Conservation (phyloP, 148 eudicot species). For the Persicaria maculosa region DNA sequence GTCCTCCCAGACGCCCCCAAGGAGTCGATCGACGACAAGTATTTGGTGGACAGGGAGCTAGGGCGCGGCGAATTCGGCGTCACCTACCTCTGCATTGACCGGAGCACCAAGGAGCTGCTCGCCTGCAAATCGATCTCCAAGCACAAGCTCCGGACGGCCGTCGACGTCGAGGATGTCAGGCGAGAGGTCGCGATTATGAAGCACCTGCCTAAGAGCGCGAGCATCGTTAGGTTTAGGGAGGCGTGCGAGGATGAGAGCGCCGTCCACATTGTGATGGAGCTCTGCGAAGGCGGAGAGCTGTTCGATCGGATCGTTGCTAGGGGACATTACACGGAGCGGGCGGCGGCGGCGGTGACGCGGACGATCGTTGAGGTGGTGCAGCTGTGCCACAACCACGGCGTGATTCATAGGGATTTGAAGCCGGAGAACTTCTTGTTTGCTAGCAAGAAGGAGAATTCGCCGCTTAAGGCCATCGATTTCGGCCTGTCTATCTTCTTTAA, state of each 20-base stretch:
- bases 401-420: constrained; percentile 87
- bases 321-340: constrained; percentile 91
- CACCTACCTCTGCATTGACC: constrained; percentile 66
- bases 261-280: constrained; percentile 93
- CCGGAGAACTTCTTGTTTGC: constrained; percentile 96
- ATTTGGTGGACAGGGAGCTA: constrained; percentile 45
- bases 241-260: constrained; percentile 95
- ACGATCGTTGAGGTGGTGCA: constrained; percentile 92
- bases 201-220: constrained; percentile 63
- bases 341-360: constrained; percentile 64
- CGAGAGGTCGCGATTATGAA: constrained; percentile 94
- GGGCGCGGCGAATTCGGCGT: constrained; percentile 86
- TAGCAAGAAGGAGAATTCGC: constrained; percentile 92
- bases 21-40: constrained; percentile 42
- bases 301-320: constrained; percentile 92
- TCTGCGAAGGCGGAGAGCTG: constrained; percentile 89
- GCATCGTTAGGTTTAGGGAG: constrained; percentile 71
- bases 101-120: constrained; percentile 50
- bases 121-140: constrained; percentile 96
- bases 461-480: constrained; percentile 90
- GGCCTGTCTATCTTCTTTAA: constrained; percentile 90
- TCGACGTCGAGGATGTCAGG: constrained; percentile 87
- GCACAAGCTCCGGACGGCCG: constrained; percentile 74
- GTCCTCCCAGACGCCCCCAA: constrained; percentile 44
- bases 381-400: constrained; percentile 85